Percentiles rank a stretch among this genome's conserved stretches.
phyloP scores from a whole-genome alignment of 495 filamentous ascomycete genomes.

The Xylaria curta region DNA sequence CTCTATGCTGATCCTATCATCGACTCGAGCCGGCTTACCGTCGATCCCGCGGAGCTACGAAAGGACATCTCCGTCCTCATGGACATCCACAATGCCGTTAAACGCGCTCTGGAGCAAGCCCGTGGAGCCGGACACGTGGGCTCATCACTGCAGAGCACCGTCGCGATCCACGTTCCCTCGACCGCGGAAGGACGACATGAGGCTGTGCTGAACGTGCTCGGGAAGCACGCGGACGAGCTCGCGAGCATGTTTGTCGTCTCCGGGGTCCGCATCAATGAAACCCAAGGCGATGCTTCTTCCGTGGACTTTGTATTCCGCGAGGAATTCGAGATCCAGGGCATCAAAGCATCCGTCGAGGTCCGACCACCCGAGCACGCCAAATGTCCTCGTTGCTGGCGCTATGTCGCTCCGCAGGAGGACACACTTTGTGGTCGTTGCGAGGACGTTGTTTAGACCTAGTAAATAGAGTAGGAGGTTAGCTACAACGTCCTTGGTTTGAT shows the following conservation, averaged over 20 bases:
- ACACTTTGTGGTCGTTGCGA: slow-evolving; percentile 77
- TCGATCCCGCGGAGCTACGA: slow-evolving; percentile 41
- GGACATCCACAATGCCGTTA: slow-evolving; percentile 65
- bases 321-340: slow-evolving; percentile 58
- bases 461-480: not conserved
- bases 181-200: slow-evolving; percentile 9
- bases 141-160: slow-evolving; percentile 73
- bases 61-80: slow-evolving; percentile 64
- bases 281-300: slow-evolving; percentile 34
- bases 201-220: slow-evolving; percentile 47
- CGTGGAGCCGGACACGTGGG: slow-evolving; percentile 69
- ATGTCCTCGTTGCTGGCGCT: slow-evolving; percentile 89
- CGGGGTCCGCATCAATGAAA: slow-evolving; percentile 57
- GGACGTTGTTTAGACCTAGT: slow-evolving; percentile 59
- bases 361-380: slow-evolving; percentile 71
- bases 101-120: slow-evolving; percentile 72
- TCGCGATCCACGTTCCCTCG: slow-evolving; percentile 57
- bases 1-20: slow-evolving; percentile 50
- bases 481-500: slow-evolving; percentile 55
- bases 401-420: slow-evolving; percentile 64
- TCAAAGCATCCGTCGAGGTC: slow-evolving; percentile 63
- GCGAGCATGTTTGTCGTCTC: slow-evolving; percentile 81
- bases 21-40: slow-evolving; percentile 38
- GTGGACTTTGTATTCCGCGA: slow-evolving; percentile 61
- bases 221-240: slow-evolving; percentile 66